Base-by-base conservation (phyloP, 805 yeast genomes). In the Wickerhamiella vanderwaltii region DNA sequence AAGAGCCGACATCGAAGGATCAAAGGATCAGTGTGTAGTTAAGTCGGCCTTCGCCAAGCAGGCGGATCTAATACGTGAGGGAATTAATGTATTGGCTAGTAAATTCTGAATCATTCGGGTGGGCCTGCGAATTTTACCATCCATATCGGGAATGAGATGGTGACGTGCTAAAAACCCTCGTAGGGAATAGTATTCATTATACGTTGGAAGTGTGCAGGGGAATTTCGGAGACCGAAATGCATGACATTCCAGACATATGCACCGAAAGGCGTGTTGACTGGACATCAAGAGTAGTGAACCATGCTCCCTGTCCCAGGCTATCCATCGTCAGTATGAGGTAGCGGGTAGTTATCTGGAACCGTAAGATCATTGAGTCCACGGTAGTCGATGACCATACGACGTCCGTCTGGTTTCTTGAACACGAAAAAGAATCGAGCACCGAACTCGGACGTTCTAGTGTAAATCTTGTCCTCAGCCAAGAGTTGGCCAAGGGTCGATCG, bases 1-100 rank as follows among this genome's bases (percentile, higher is more conserved):
- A 63, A 64, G 68, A 64, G 67, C 67, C 66, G 67, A 64, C 66
- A 63, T 64, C 67, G 67, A 63, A 63, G 64, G 64, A 60, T 60
- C 67, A 62, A 64, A 60, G 61, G n/a, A n/a, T n/a, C n/a, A n/a
- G n/a, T n/a, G n/a, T n/a, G n/a, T n/a, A n/a, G n/a, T n/a, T n/a
- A n/a, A n/a, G n/a, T n/a, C n/a, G n/a, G n/a, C n/a, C n/a, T n/a
- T n/a, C n/a, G n/a, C n/a, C n/a, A n/a, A n/a, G n/a, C n/a, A n/a
- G n/a, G n/a, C n/a, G n/a, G n/a, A n/a, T n/a, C n/a, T n/a, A n/a
- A n/a, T n/a, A n/a, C n/a, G n/a, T n/a, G n/a, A n/a, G n/a, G n/a
- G n/a, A n/a, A n/a, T n/a, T n/a, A n/a, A n/a, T n/a, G n/a, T n/a
- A n/a, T n/a, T n/a, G n/a, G n/a, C n/a, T n/a, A n/a, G n/a, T n/a